Evolutionary conservation across 2,329 filamentous ascomycete genomes (phyloP), one percentile per base, ranked within the genome.

Genomic region (Sporothrix mexicana): DNA sequence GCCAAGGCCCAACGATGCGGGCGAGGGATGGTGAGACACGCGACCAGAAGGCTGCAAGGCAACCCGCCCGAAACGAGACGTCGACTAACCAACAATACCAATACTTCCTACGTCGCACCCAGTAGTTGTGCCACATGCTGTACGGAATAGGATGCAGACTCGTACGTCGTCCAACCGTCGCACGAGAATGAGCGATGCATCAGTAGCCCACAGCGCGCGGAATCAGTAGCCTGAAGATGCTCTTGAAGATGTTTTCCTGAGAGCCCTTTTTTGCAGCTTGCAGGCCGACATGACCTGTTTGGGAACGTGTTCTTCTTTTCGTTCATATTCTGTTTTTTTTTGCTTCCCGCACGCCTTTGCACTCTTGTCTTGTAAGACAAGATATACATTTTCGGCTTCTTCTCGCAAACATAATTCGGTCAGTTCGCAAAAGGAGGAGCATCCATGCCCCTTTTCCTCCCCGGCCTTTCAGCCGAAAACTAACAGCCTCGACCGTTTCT

Each of bases 401-500:
- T 25, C 55, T 57, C 23, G 55, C 55, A 30, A 57, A 13, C 23
- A 10, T 53, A 53, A 53, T 30, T 57, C 30, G 30, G 55, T 57
- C 55, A 57, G 0, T 13, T 57, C 55, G 23, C 23, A 30, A 57
- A 23, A 57, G 55, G 55, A 57, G 55, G 55, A 57, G 55, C 5
- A 15, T 7, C 30, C 30, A 7, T 36, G 4, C 30, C 20, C 6
- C n/a, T 25, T 30, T 30, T 57, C 17, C 10, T 55, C 51, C 12
- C 25, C 51, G 12, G 10, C 23, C 17, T 53, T 20, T 20, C 20
- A 8, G 9, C 20, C 49, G n/a, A 17, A 20, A 53, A 20, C 51
- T n/a, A 53, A 53, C 51, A 53, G 51, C n/a, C 51, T 20, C 23
- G 53, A 23, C 55, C 23, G 55, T 57, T 57, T 57, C 23, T 23